Conservation (phyloP, 371 early-diverging fungal genomes). For the Apophysomyces elegans region DNA sequence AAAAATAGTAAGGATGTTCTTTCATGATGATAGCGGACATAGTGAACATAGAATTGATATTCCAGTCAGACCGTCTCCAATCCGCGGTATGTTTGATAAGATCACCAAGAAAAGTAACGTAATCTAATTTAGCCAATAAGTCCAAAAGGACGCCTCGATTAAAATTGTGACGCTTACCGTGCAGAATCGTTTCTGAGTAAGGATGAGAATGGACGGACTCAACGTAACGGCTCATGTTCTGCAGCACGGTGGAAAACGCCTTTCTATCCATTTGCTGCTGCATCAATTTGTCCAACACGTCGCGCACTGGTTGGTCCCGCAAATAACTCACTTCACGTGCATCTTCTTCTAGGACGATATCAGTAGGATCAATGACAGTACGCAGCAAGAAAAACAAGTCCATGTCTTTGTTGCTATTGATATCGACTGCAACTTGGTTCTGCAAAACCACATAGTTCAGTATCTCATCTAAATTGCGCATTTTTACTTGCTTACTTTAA, state of each 20-base stretch:
- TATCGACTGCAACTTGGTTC: conserved; percentile 53
- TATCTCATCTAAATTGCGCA: background rate
- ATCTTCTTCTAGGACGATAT: conserved; percentile 59
- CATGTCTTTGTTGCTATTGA: conserved; percentile 41
- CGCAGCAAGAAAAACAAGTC: conserved; percentile 63
- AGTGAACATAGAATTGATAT: conserved; percentile 54
- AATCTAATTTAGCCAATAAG: conserved; percentile 28
- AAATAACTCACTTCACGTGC: conserved; percentile 50
- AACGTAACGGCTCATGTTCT: conserved; percentile 59
- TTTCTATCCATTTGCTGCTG: conserved; percentile 61
- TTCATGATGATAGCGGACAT: conserved; percentile 55
- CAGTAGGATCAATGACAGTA: conserved; percentile 59
- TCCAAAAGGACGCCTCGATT: background rate
- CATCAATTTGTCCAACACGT: conserved; percentile 63
- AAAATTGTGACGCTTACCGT: conserved; percentile 24
- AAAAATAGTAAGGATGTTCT: conserved; percentile 50
- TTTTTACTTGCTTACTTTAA: conserved; percentile 43
- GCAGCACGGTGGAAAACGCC: conserved; percentile 60
- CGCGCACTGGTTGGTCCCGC: conserved; percentile 65
- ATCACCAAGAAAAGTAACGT: conserved; percentile 42
- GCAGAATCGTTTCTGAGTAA: conserved; percentile 46
- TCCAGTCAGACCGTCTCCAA: conserved; percentile 59
- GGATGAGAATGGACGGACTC: conserved; percentile 60
- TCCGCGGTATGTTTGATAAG: conserved; percentile 50
- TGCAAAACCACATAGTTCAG: conserved; percentile 12